phyloP scores from a whole-genome alignment of 257 asterid species.

The Cruciata laevipes region DNA sequence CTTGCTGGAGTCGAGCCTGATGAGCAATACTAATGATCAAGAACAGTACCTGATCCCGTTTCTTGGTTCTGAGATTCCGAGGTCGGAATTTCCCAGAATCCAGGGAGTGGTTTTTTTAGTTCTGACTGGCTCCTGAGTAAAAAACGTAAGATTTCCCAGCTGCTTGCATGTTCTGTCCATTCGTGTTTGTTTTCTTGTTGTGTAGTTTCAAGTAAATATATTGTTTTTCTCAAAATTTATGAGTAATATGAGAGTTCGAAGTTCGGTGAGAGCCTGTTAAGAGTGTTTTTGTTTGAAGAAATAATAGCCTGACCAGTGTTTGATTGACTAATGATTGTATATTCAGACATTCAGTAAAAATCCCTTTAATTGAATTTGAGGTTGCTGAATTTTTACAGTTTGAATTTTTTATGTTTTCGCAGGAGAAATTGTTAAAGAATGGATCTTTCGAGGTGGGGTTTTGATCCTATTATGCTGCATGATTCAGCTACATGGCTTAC shows the following conservation, averaged over 20 bases:
- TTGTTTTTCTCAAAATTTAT: no score
- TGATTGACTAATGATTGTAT: no score
- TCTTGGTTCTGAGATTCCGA: background rate
- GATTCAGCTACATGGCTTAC: slow-evolving; percentile 51
- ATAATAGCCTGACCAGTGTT: background rate
- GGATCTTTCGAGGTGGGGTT: slow-evolving; percentile 11
- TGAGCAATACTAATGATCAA: background rate
- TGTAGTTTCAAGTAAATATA: background rate
- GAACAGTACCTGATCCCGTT: background rate
- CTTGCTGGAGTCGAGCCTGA: background rate
- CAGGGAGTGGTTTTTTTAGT: background rate
- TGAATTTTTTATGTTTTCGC: background rate
- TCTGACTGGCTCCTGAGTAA: background rate
- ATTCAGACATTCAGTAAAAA: no score
- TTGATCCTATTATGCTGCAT: background rate
- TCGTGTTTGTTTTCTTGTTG: background rate
- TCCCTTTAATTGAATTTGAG: background rate
- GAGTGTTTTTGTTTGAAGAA: background rate
- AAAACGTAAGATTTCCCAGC: background rate
- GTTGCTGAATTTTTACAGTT: background rate
- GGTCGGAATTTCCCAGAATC: background rate
- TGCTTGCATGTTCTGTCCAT: background rate
- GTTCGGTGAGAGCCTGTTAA: no score
- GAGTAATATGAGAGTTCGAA: background rate
- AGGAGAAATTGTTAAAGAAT: background rate